Base-by-base conservation (phyloP, 768 basidiomycete species). In the Psilocybe cubensis region DNA sequence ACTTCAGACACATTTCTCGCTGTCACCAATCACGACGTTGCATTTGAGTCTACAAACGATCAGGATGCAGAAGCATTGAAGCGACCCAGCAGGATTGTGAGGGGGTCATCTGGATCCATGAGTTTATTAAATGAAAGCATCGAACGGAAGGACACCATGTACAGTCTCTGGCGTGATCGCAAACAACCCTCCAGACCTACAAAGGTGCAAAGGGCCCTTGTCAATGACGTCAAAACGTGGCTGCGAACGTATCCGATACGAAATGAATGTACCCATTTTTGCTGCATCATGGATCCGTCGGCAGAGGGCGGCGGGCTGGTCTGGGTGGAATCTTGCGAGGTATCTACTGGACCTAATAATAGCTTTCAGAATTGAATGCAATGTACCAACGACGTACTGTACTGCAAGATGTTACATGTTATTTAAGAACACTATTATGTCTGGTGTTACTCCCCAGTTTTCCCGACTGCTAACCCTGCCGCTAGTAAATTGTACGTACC, bases 271-370 rank as follows among this genome's bases (percentile, higher is more conserved):
- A 76, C 75, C 3, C 76, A 77, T 60, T 76, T 72, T 57, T 72
- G 72, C 27, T 75, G 74, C 53, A 68, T 76, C 31, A 75, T 75
- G 76, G 76, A 76, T 58, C 75, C 76, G 0, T 63, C 69, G 20
- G 65, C 61, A 1, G 56, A 66, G 18, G 74, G 74, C 11, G 76
- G 74, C 7, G 74, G 74, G 3, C 47, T 77, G 9, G 33, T 73
- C 7, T 76, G 76, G 76, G 71, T 72, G 4, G 65, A 68, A 38
- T 59, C 68, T 18, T 75, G 70, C 44, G 58, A 62, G 31, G 21
- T 51, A n/a, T 27, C 24, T 28, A 33, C 3, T 14, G 31, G 31
- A 9, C 8, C 31, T 33, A 14, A 14, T 8, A 9, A 9, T 33
- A 14, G 31, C 8, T 33, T 33, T 8, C 14, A 9, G 8, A 33